These are phyloP conservation scores for Suhomyces guaymorum DNA, from an alignment of 1,139 yeast genomes.

Conservation along the genomic window DNA sequence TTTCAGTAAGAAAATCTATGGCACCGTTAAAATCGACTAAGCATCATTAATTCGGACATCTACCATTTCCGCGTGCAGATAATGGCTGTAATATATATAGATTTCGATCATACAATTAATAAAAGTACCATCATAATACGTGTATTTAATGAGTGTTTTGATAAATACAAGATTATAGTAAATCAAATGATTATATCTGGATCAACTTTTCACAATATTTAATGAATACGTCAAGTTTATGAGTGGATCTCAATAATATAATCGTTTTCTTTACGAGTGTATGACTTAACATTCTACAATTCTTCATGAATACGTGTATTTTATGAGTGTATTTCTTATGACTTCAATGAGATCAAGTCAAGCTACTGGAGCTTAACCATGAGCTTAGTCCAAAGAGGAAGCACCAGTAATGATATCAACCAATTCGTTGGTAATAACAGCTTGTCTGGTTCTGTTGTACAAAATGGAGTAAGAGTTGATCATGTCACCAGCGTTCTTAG, in stretches of 20 bases:
- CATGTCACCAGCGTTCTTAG: conserved; percentile 99
- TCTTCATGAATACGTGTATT: conserved; percentile 14
- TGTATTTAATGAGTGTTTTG: too few species aligned
- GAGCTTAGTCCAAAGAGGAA: conserved; percentile 81
- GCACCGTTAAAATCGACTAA: conserved; percentile 14
- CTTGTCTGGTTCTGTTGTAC: conserved; percentile 99
- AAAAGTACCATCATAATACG: too few species aligned
- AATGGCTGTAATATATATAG: neutral
- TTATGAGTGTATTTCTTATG: conserved; percentile 3
- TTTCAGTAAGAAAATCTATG: conserved; percentile 60
- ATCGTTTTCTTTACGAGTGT: too few species aligned
- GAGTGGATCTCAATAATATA: too few species aligned
- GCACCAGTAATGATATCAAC: conserved; percentile 99
- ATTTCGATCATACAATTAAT: too few species aligned
- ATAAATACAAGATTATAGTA: too few species aligned
- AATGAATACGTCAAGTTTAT: too few species aligned
- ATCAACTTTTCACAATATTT: too few species aligned
- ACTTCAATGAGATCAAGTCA: conserved; percentile 1
- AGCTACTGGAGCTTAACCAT: conserved; percentile 3
- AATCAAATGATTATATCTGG: too few species aligned
- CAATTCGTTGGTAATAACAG: conserved; percentile 98
- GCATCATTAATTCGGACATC: neutral
- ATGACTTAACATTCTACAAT: too few species aligned
- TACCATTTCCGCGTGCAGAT: too few species aligned
- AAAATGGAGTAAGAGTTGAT: conserved; percentile 91